phyloP scores from a whole-genome alignment of 192 early-diverging fungal species.

The Mortierella hygrophila region DNA sequence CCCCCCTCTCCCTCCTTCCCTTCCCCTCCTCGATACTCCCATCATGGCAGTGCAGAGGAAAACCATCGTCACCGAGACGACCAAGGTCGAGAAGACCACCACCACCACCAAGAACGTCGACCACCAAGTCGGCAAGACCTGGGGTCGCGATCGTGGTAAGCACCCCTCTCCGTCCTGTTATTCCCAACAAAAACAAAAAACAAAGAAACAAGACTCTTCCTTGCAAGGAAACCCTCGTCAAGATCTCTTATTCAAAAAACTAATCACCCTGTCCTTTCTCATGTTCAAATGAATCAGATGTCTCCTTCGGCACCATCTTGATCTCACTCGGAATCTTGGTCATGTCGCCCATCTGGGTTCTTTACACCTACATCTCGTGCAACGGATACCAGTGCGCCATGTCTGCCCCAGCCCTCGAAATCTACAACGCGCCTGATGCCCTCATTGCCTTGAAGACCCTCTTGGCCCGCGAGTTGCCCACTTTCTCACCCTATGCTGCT shows the following conservation, averaged over 20 bases:
- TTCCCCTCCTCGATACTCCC: background rate
- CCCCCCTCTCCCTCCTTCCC: background rate
- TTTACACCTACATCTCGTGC: slow-evolving; percentile 79
- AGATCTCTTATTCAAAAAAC: background rate
- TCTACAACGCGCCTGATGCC: slow-evolving; percentile 38
- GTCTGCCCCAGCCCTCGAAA: slow-evolving; percentile 61
- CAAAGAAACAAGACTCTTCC: background rate
- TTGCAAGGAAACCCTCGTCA: background rate
- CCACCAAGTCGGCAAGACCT: slow-evolving; percentile 78
- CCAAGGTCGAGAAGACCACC: slow-evolving; percentile 13
- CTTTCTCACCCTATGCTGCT: slow-evolving; percentile 61
- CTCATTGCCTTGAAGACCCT: slow-evolving; percentile 45
- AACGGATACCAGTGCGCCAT: slow-evolving; percentile 75
- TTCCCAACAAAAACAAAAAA: background rate
- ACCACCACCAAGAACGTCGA: slow-evolving; percentile 33
- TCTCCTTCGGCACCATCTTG: slow-evolving; percentile 63
- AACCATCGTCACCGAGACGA: slow-evolving; percentile 19
- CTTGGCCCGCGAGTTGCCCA: slow-evolving; percentile 58
- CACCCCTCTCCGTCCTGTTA: background rate
- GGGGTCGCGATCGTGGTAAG: slow-evolving; percentile 80
- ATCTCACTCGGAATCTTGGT: slow-evolving; percentile 68
- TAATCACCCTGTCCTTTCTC: background rate
- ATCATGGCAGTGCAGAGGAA: slow-evolving; percentile 55
- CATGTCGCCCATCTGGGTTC: slow-evolving; percentile 72
- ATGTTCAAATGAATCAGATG: slow-evolving; percentile 46